These are phyloP conservation scores for Fusarium sp. DNA, from an alignment of 2,329 filamentous ascomycete genomes.

Conservation along the genomic window DNA sequence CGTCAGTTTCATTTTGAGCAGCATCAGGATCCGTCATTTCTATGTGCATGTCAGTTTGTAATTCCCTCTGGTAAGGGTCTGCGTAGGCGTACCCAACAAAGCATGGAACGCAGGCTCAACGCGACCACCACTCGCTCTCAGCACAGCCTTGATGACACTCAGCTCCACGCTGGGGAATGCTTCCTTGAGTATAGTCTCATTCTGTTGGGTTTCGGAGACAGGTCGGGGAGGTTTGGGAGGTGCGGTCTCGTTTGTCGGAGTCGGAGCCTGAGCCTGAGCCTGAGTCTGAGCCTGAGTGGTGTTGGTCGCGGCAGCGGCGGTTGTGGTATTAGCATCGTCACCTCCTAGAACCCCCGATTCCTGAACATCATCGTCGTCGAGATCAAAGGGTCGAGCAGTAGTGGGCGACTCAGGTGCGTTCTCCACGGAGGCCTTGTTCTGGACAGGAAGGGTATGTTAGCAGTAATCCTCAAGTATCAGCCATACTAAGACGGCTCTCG, in stretches of 20 bases:
- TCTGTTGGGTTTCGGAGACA: slow-evolving; percentile 82
- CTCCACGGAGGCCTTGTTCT: slow-evolving; percentile 58
- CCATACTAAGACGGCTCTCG: background rate
- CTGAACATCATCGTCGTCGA: slow-evolving; percentile 77
- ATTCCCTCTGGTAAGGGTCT: background rate
- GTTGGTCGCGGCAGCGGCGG: slow-evolving; percentile 38
- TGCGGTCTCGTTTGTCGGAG: slow-evolving; percentile 56
- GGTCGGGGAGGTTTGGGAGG: slow-evolving; percentile 90
- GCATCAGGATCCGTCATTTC: slow-evolving; percentile 86
- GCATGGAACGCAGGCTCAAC: slow-evolving; percentile 97
- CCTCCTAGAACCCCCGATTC: slow-evolving; percentile 64
- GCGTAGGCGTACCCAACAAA: slow-evolving; percentile 72
- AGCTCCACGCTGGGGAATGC: slow-evolving; percentile 89
- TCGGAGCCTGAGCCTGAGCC: slow-evolving; percentile 1
- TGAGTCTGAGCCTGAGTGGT: slow-evolving; percentile 38
- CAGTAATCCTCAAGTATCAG: slow-evolving; percentile 22
- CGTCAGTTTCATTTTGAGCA: slow-evolving; percentile 62
- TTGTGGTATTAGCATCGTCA: slow-evolving; percentile 52
- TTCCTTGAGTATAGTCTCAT: slow-evolving; percentile 88
- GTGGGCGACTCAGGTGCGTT: slow-evolving; percentile 72
- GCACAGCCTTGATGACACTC: slow-evolving; percentile 85
- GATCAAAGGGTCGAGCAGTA: slow-evolving; percentile 71
- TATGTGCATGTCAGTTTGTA: slow-evolving; percentile 46
- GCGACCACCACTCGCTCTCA: slow-evolving; percentile 85
- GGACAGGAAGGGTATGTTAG: slow-evolving; percentile 38